Evolutionary conservation across 2,329 filamentous ascomycete genomes (phyloP), one percentile per base, ranked within the genome.

Genomic region (Thermothelomyces thermophilus): DNA sequence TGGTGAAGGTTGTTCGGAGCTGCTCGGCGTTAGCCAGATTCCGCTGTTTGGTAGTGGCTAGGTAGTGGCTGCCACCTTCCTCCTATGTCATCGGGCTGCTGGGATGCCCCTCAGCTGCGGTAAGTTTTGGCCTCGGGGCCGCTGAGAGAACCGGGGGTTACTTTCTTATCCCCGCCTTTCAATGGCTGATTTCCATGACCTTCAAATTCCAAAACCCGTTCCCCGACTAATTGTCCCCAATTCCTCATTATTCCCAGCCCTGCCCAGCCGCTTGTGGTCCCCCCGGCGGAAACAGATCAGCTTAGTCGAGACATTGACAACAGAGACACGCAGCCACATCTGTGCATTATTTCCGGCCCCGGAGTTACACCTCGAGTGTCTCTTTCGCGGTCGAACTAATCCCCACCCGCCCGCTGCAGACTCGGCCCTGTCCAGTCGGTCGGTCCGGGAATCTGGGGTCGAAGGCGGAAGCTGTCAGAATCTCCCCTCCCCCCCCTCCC

Each of bases 191-290:
- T 19, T 40, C 20, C 39, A 28, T 30, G 16, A 26, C 26, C 10
- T 48, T 36, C 44, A 41, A 43, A 41, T 26, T 43, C 39, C 26
- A 46, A 53, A 35, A 35, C 16, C 33, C 33, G 14, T 6, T 53
- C 51, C 48, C 45, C 54, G 48, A 52, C 26, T 37, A 22, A 31
- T 41, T 22, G 13, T 14, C 33, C 16, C 42, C 26, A 46, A 50
- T 46, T 26, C 45, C 31, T 49, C 50, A 49, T 41, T 52, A 48
- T 51, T 55, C 31, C 50, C 53, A 55, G 51, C 37, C 41, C 42
- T 53, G 53, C 51, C 50, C 53, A 53, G 53, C 46, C 53, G 53
- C 53, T 53, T 56, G 51, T 48, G 42, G 51, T 43, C 47, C 51
- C 48, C 26, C 40, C 35, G n/a, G 41, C 45, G 36, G 47, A 41